These are phyloP conservation scores for Hamamelis virginiana DNA, from an alignment of 164 flowering plant genomes.

Conservation along the genomic window DNA sequence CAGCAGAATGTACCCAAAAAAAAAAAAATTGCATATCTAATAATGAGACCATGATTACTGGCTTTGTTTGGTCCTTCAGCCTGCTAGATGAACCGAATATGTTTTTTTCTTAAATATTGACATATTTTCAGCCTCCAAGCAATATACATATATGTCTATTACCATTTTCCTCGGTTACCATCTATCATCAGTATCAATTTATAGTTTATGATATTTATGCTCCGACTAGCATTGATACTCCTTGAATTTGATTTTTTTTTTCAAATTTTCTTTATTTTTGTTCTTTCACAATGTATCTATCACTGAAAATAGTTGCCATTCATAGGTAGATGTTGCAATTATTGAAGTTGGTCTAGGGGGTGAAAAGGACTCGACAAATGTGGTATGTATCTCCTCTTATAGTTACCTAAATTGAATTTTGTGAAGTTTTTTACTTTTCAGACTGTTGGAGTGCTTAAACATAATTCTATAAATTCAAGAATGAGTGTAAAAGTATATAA, in stretches of 20 bases:
- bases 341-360: conserved; percentile 97
- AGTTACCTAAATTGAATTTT: neutral
- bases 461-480: neutral
- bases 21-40: too few relatives aligned
- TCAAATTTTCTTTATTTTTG: neutral
- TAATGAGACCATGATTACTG: too few relatives aligned
- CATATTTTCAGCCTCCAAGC: too few relatives aligned
- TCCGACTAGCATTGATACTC: neutral
- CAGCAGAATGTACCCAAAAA: too few relatives aligned
- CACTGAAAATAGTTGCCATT: neutral
- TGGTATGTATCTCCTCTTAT: conserved; percentile 46
- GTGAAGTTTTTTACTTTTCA: neutral
- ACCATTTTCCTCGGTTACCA: too few relatives aligned
- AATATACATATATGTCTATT: too few relatives aligned
- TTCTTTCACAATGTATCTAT: neutral
- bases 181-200: too few relatives aligned
- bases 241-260: neutral
- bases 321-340: conserved; percentile 88
- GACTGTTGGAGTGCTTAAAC: neutral
- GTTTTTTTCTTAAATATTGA: too few relatives aligned
- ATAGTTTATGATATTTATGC: too few relatives aligned
- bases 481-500: neutral
- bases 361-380: conserved; percentile 74
- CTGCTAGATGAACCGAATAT: too few relatives aligned
- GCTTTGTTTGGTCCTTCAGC: too few relatives aligned